Conservation (phyloP, 305 asterid genomes). For the Plantago coronopus region DNA sequence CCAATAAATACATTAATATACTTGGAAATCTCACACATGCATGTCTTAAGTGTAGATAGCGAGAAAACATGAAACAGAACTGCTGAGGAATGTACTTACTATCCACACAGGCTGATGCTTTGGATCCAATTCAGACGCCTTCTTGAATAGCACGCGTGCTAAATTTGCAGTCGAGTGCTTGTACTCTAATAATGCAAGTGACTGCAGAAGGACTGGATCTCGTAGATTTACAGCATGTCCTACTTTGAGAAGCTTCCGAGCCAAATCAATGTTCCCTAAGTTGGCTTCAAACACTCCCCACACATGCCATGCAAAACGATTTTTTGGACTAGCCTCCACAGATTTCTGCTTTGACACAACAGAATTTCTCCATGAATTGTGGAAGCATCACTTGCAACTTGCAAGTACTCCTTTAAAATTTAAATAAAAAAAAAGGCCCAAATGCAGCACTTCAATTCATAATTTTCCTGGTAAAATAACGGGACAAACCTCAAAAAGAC, state of each 20-base stretch:
- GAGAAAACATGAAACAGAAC: background rate
- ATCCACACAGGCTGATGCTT: constrained; percentile 97
- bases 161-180: constrained; percentile 69
- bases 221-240: constrained; percentile 86
- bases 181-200: constrained; percentile 80
- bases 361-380: background rate
- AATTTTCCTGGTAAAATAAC: background rate
- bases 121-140: constrained; percentile 82
- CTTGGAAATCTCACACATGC: background rate
- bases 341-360: constrained; percentile 55
- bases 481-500: constrained; percentile 65
- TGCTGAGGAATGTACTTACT: constrained; percentile 39
- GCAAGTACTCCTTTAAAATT: background rate
- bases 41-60: background rate
- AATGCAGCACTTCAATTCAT: background rate
- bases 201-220: constrained; percentile 94
- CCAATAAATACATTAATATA: constrained; percentile 4
- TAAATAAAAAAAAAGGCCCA: background rate
- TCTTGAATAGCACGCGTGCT: constrained; percentile 66
- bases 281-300: constrained; percentile 96
- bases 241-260: constrained; percentile 79
- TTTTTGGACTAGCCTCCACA: constrained; percentile 94
- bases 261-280: constrained; percentile 60
- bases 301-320: constrained; percentile 97
- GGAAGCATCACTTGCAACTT: background rate